A percentile compares a stretch with the other conserved stretches of the same genome.
These are phyloP conservation scores for Fusarium nanum DNA, from an alignment of 2,329 filamentous ascomycete genomes.

Conservation along the genomic window DNA sequence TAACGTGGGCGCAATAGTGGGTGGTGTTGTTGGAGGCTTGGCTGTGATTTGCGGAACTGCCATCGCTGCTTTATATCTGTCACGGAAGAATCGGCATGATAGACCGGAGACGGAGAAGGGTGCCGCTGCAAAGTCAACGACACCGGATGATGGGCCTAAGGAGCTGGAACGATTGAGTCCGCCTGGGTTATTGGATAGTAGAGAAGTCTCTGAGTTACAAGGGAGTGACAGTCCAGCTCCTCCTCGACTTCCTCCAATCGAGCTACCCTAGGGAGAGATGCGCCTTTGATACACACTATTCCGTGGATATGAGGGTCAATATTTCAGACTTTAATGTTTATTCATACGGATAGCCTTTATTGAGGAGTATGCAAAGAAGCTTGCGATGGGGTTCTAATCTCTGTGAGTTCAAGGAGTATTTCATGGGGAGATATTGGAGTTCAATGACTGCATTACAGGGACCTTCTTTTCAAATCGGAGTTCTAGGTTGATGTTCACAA, in stretches of 20 bases:
- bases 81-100: background rate
- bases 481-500: background rate
- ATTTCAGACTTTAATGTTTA: background rate
- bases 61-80: background rate
- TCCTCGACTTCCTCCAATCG: background rate
- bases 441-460: background rate
- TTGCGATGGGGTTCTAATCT: background rate
- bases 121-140: rapidly evolving
- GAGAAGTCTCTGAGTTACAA: background rate
- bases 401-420: background rate
- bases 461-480: background rate
- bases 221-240: background rate
- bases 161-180: background rate
- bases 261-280: background rate
- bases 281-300: background rate
- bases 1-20: constrained; percentile 50
- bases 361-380: rapidly evolving
- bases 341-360: rapidly evolving
- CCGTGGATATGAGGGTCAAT: background rate
- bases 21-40: constrained; percentile 51
- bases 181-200: background rate
- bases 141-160: background rate
- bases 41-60: constrained; percentile 43
- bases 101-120: background rate
- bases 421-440: background rate